Percentiles rank a stretch among this genome's conserved stretches.
Evolutionary conservation across 2,329 filamentous ascomycete species (phyloP).

Genomic region (Fusarium xyrophilum): DNA sequence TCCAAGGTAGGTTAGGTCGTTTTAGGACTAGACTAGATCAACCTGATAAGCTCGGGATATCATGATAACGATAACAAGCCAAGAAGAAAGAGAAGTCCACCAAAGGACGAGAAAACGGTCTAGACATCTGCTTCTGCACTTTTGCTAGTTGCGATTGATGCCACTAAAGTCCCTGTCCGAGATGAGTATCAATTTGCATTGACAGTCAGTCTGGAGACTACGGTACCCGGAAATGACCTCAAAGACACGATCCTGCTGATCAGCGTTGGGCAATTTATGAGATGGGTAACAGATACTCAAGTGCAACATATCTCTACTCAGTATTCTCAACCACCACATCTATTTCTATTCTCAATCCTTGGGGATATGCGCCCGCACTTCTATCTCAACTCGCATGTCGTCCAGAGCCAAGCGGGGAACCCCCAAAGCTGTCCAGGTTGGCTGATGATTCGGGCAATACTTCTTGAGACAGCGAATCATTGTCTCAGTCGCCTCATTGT

Average conservation of each 20-base stretch:
- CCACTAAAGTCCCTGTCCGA: too few relatives aligned
- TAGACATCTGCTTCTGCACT: too few relatives aligned
- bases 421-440: neutral
- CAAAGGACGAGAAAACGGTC: too few relatives aligned
- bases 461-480: neutral
- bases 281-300: neutral
- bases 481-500: neutral
- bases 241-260: too few relatives aligned
- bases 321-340: rapidly evolving
- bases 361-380: neutral
- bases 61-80: neutral
- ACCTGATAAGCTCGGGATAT: rapidly evolving
- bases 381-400: neutral
- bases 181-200: too few relatives aligned
- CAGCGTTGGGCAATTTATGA: too few relatives aligned
- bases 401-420: neutral
- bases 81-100: too few relatives aligned
- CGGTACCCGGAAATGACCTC: too few relatives aligned
- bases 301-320: rapidly evolving
- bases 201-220: too few relatives aligned
- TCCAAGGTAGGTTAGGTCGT: neutral
- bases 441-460: neutral
- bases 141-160: too few relatives aligned
- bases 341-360: neutral
- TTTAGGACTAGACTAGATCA: neutral